Evolutionary conservation across 306 rosid species (phyloP).

Genomic region (Sesbania bispinosa): DNA sequence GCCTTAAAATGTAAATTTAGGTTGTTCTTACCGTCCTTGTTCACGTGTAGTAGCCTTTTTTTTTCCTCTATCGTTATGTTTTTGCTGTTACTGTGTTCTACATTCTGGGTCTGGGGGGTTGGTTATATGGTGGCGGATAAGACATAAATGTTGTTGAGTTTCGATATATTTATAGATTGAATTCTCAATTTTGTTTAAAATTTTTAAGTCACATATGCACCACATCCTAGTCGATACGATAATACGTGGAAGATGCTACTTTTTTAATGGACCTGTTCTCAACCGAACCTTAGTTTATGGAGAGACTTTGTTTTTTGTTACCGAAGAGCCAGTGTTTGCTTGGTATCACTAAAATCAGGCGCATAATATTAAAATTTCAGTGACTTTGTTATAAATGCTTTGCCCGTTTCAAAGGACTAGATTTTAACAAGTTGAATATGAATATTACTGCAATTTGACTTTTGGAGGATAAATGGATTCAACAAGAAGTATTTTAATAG

Average conservation of each 20-base stretch:
- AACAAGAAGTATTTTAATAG: no score
- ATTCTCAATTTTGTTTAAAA: conserved; percentile 27
- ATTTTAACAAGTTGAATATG: no score
- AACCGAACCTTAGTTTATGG: not conserved
- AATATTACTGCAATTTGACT: no score
- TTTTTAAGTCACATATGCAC: not conserved
- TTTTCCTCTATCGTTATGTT: not conserved
- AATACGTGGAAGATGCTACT: no score
- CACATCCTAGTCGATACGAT: no score
- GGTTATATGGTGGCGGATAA: conserved; percentile 40
- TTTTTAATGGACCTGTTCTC: not conserved
- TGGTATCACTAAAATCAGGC: no score
- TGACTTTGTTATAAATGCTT: not conserved
- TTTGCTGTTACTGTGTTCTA: conserved; percentile 17
- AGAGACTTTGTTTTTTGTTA: not conserved
- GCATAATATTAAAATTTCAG: not conserved
- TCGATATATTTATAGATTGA: conserved; percentile 32
- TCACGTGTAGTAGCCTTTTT: conserved; percentile 25
- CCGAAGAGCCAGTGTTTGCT: not conserved
- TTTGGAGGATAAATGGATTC: no score
- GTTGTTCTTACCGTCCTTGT: conserved; percentile 30
- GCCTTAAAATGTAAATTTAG: conserved; percentile 54
- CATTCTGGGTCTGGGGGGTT: conserved; percentile 32
- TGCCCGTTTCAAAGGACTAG: not conserved
- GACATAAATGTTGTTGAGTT: conserved; percentile 37